phyloP scores from a whole-genome alignment of 441 rosid species.

The Populus hybrid region DNA sequence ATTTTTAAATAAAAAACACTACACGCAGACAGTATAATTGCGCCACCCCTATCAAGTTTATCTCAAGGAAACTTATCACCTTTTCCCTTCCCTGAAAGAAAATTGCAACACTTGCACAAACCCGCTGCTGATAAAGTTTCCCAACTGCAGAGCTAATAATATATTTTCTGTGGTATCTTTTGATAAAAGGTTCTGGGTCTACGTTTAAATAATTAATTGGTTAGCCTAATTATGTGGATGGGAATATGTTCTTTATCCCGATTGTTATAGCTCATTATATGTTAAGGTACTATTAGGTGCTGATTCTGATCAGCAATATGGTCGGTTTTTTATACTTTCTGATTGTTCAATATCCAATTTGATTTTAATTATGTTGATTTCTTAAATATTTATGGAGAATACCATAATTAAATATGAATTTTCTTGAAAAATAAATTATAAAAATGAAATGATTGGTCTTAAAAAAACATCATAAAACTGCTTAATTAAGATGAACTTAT shows the following conservation, averaged over 20 bases:
- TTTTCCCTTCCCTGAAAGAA: background rate
- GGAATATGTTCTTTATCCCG: slow-evolving; percentile 1
- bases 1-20: background rate
- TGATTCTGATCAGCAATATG: slow-evolving; percentile 1
- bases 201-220: background rate
- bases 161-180: background rate
- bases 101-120: background rate
- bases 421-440: too few species aligned
- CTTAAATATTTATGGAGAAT: too few species aligned
- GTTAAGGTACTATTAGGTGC: background rate
- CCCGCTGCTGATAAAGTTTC: background rate
- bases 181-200: background rate
- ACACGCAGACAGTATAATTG: background rate
- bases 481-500: too few species aligned
- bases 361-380: background rate
- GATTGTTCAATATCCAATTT: background rate
- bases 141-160: background rate
- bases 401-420: too few species aligned
- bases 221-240: background rate
- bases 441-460: too few species aligned
- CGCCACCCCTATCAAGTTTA: background rate
- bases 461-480: too few species aligned
- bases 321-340: background rate
- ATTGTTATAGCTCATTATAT: background rate
- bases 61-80: background rate